Percentiles rank a stretch among this genome's conserved stretches.
Evolutionary conservation across 768 basidiomycete genomes (phyloP).

Genomic region (Boletus bicolor): DNA sequence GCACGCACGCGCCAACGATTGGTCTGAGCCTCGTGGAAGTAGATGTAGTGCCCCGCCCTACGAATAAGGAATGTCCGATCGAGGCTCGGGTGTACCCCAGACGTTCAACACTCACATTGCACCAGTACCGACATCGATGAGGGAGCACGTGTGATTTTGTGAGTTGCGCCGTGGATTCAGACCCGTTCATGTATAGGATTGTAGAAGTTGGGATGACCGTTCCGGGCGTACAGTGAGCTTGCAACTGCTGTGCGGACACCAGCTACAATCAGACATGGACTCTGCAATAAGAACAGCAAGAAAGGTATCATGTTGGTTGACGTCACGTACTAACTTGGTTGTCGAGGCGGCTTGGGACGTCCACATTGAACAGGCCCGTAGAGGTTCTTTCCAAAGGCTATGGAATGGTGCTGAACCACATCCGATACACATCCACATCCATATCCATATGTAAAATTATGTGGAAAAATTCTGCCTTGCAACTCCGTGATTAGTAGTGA

Average conservation of each 20-base stretch:
- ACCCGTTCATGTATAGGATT: not conserved
- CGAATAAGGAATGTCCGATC: not conserved
- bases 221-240: not conserved
- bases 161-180: not conserved
- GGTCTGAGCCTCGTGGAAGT: not conserved
- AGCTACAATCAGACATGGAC: not conserved
- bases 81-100: not conserved
- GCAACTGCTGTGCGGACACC: slow-evolving; percentile 1
- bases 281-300: not conserved
- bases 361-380: not conserved
- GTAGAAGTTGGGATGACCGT: not conserved
- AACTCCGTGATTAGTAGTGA: slow-evolving; percentile 15
- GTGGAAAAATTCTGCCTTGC: slow-evolving; percentile 11
- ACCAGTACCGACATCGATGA: not conserved
- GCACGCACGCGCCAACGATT: not conserved
- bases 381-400: not conserved
- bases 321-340: slow-evolving; percentile 3
- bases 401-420: not conserved
- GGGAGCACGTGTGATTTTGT: not conserved
- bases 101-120: slow-evolving; percentile 4
- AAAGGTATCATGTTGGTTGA: not conserved
- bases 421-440: not conserved
- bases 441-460: slow-evolving; percentile 10
- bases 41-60: not conserved
- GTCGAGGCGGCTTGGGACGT: not conserved